Base-by-base conservation (phyloP, 495 filamentous ascomycete genomes). In the Neurospora sp. region DNA sequence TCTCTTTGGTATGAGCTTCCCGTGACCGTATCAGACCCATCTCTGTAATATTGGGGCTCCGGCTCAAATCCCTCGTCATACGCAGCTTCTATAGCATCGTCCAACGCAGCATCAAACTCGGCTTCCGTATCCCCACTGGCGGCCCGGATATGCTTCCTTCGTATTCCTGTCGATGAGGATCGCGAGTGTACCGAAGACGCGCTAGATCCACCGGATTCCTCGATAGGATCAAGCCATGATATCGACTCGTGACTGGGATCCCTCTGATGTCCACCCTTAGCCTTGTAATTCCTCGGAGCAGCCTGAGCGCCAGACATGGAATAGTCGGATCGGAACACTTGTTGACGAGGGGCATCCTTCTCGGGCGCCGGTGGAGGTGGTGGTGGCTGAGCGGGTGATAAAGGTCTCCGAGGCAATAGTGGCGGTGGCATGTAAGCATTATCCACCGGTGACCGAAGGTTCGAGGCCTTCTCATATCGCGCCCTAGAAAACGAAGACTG, bases 211-310 rank as follows among this genome's bases (percentile, higher is more conserved):
- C 91, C 93, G 9, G 94, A 97, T 78, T 99, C 96, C 80, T 98
- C 95, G 71, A 98, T 98, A 0, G 96, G 96, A 78, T 98, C 94
- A 9, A 99, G 82, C 96, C 96, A 99, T 7, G 94, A 97, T 31
- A 91, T 92, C 16, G 94, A 92, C 73, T 92, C 93, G 72, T 89
- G 89, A 75, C 91, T 93, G 39, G 85, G 83, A 39, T 86, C 89
- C 45, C 87, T 82, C 37, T 81, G 82, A 73, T 90, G 89, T 3
- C 82, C 83, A 37, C 71, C 78, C 39, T 71, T 71, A 20, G 71
- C 72, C n/a, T 74, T 71, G 37, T 78, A 37, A 65, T 35, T 65
- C 27, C 53, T 76, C 8, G 73, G 79, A 10, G 76, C 76, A 27
- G 76, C 73, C 44, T 76, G 74, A 45, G 77, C 77, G 22, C 82